Percentiles rank a stretch among this genome's conserved stretches.
Conservation (phyloP, 225 moss, liverwort and hornwort genomes). For the Physcomitrium patens region DNA sequence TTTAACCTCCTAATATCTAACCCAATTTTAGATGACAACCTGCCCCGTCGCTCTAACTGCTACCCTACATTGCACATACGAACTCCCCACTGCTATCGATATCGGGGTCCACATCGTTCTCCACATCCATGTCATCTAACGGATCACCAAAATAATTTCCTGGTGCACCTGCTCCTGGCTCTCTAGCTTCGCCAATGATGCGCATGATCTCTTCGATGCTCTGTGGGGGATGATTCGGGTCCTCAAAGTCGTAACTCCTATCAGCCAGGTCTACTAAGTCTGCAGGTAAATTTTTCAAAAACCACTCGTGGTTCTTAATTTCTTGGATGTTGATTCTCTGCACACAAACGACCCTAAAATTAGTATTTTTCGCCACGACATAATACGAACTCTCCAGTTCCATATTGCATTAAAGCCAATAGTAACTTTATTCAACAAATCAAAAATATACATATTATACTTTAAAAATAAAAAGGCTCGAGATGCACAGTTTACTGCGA, state of each 20-base stretch:
- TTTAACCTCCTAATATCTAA: constrained; percentile 18
- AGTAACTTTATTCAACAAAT: not conserved
- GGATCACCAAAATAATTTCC: constrained; percentile 64
- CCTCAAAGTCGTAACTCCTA: constrained; percentile 88
- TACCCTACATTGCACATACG: constrained; percentile 82
- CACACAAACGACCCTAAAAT: not conserved
- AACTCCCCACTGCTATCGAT: constrained; percentile 95
- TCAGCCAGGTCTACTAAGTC: constrained; percentile 72
- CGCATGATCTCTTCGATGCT: constrained; percentile 93
- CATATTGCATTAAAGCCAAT: fast-evolving
- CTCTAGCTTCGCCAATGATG: constrained; percentile 59
- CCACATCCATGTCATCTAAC: constrained; percentile 85
- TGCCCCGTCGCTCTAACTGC: not conserved
- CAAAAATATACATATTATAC: too few relatives aligned
- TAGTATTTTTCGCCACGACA: not conserved
- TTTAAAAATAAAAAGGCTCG: not conserved
- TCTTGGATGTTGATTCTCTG: constrained; percentile 89
- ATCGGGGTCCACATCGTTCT: constrained; percentile 77
- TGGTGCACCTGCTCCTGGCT: constrained; percentile 52
- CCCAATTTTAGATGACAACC: not conserved
- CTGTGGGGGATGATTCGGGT: constrained; percentile 95
- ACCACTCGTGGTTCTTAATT: constrained; percentile 96
- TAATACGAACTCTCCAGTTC: too few relatives aligned
- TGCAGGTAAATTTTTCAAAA: constrained; percentile 86
- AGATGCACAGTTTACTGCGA: not conserved